Conservation (phyloP, 257 asterid genomes). For the Gardenia jasminoides region DNA sequence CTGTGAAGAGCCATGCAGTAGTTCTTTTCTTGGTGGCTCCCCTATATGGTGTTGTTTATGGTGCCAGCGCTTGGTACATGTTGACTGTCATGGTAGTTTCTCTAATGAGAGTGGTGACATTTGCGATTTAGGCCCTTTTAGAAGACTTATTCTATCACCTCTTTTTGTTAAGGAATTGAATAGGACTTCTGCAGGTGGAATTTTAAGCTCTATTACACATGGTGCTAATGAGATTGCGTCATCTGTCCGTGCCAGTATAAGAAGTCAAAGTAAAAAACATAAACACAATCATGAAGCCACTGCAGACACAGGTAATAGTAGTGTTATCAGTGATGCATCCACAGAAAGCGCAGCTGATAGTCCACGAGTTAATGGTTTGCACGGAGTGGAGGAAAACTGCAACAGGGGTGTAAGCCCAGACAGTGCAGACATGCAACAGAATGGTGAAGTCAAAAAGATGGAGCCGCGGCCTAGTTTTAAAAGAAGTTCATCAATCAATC, state of each 20-base stretch:
- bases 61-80: conserved; percentile 98
- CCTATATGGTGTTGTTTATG: conserved; percentile 99
- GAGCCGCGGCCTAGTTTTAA: conserved; percentile 55
- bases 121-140: conserved; percentile 88
- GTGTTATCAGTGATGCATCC: conserved; percentile 54
- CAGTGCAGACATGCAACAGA: conserved; percentile 43
- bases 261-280: conserved; percentile 77
- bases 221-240: conserved; percentile 99
- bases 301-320: conserved; percentile 47
- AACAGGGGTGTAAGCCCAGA: conserved; percentile 40
- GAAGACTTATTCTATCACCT: conserved; percentile 88
- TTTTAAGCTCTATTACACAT: conserved; percentile 84
- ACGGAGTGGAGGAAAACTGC: conserved; percentile 49
- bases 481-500: conserved; percentile 60
- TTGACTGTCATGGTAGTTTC: conserved; percentile 88
- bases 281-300: conserved; percentile 56
- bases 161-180: conserved; percentile 65
- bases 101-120: conserved; percentile 79
- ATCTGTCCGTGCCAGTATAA: conserved; percentile 88
- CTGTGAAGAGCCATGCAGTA: conserved; percentile 97
- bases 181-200: conserved; percentile 61
- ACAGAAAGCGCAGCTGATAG: conserved; percentile 45
- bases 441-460: conserved; percentile 48
- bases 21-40: conserved; percentile 92
- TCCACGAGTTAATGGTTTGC: conserved; percentile 49